A percentile compares a stretch with the other conserved stretches of the same genome.
Evolutionary conservation across 2,329 filamentous ascomycete species (phyloP).

Genomic region (Xenoacremonium recifei): DNA sequence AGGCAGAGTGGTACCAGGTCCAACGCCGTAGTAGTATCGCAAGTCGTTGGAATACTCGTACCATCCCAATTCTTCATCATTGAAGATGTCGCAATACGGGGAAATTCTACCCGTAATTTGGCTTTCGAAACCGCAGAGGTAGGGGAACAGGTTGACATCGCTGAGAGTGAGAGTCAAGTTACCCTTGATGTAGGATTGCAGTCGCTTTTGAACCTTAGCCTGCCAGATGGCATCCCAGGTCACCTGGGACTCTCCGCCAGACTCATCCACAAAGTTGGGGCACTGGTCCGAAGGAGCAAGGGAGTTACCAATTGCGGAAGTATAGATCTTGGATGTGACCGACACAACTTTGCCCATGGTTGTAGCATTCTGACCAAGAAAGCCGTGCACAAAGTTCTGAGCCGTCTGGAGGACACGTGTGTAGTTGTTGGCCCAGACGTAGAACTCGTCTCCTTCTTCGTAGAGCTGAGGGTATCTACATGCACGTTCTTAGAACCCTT

Average conservation of each 20-base stretch:
- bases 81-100: constrained; percentile 63
- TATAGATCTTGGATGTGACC: constrained; percentile 54
- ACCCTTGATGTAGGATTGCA: constrained; percentile 43
- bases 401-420: constrained; percentile 62
- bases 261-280: constrained; percentile 55
- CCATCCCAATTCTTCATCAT: constrained; percentile 56
- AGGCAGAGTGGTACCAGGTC: constrained; percentile 53
- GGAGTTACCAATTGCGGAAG: constrained; percentile 56
- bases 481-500: no score
- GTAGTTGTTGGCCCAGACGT: constrained; percentile 66
- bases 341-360: constrained; percentile 55
- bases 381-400: constrained; percentile 59
- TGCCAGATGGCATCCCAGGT: constrained; percentile 52
- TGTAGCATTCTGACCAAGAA: constrained; percentile 54
- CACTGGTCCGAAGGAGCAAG: constrained; percentile 63
- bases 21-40: constrained; percentile 65
- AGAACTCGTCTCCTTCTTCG: constrained; percentile 47
- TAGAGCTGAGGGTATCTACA: constrained; percentile 50
- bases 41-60: constrained; percentile 70
- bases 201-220: constrained; percentile 32
- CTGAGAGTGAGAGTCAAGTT: constrained; percentile 41
- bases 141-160: constrained; percentile 60
- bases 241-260: constrained; percentile 45
- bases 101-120: constrained; percentile 63
- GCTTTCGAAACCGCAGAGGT: constrained; percentile 70